Base-by-base conservation (phyloP, 441 rosid genomes). In the Corymbia calophylla region DNA sequence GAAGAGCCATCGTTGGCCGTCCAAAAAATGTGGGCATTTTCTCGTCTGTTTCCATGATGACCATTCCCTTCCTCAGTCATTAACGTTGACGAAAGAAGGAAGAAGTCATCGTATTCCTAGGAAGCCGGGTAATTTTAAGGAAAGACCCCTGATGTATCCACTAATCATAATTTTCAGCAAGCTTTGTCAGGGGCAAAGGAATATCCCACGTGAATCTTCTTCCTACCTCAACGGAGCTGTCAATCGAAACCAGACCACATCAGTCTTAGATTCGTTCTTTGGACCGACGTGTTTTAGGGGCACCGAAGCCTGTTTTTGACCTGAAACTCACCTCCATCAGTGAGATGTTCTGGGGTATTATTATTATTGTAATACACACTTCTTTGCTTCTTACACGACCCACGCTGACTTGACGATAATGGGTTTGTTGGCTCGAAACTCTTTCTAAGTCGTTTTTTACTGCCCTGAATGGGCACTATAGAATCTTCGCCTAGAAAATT, bases 231-330 rank as follows among this genome's bases (percentile, higher is more conserved):
- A 51, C 70, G 70, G 32, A 62, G 23, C 10, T 44, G n/a, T 47
- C 84, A 27, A 44, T 12, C 84, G 53, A 48, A 27, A 77, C 84
- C 2, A 23, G 51, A 58, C 64, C 64, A 25, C n/a, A 25, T 25
- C n/a, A 25, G 64, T 58, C 64, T 2, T 58, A 58, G 10, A 58
- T 58, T 58, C n/a, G 14, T 58, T 5, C 29, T 39, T 58, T 58
- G 64, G 64, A 58, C 64, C 64, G 64, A 73, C 53, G 84, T 23
- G 84, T 77, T 77, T 44, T 12, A 77, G n/a, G 84, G 84, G 53
- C 84, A 23, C 84, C 51, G 13, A 25, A 44, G 84, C 84, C 77
- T 17, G 17, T 68, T 31, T 55, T 39, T 55, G 58, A 55, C 58
- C 21, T 19, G 58, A 7, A 19, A 8, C 58, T 55, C 25, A 39